Evolutionary conservation across 352 stramenopile species (phyloP).

Genomic region (Globisporangium iwayamae): DNA sequence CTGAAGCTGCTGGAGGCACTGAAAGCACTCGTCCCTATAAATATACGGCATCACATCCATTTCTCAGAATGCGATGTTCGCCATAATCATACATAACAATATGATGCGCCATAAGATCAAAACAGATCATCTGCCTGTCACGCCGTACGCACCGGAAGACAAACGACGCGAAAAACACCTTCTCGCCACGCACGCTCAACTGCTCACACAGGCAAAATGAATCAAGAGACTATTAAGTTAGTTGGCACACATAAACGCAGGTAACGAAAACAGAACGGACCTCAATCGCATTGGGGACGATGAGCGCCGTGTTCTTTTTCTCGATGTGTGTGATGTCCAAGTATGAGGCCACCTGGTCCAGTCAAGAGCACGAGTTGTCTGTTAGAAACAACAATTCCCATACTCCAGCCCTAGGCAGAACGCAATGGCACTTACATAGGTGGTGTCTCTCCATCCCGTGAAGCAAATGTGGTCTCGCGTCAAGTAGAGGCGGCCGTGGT

Average conservation of each 20-base stretch:
- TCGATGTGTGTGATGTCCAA: slow-evolving; percentile 71
- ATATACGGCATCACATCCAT: not conserved
- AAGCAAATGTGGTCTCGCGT: slow-evolving; percentile 78
- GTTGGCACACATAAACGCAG: not conserved
- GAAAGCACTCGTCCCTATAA: slow-evolving; percentile 76
- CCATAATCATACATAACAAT: not conserved
- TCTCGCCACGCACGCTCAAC: slow-evolving; percentile 65
- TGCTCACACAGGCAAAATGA: slow-evolving; percentile 16
- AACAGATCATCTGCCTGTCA: not conserved
- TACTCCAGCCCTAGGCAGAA: not conserved
- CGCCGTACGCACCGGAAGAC: slow-evolving; percentile 55
- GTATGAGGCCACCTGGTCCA: slow-evolving; percentile 57
- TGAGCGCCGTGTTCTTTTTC: slow-evolving; percentile 84
- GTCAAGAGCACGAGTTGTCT: not conserved
- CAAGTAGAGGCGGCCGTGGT: slow-evolving; percentile 76
- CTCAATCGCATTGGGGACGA: slow-evolving; percentile 85
- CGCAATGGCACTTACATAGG: slow-evolving; percentile 44
- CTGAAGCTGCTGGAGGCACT: slow-evolving; percentile 72
- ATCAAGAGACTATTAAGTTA: not conserved
- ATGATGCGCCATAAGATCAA: not conserved
- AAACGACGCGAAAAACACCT: slow-evolving; percentile 81
- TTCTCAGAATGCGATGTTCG: slow-evolving; percentile 2
- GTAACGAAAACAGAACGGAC: slow-evolving; percentile 19
- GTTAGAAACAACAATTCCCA: not conserved
- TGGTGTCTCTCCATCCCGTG: slow-evolving; percentile 75